phyloP scores from a whole-genome alignment of 192 early-diverging fungal species.

The Funneliformis geosporum region DNA sequence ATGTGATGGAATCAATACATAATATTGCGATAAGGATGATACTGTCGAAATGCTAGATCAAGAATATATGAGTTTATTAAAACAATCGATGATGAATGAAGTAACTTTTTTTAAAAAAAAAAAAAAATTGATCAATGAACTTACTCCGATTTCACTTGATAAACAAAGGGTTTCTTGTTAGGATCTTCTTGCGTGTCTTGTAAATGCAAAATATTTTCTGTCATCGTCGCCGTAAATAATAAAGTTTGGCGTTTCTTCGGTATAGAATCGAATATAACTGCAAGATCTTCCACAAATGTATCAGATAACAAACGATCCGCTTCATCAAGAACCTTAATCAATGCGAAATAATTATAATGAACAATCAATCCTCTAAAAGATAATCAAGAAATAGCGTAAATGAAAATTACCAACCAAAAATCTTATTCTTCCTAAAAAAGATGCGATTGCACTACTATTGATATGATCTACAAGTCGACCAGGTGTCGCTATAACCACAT shows the following conservation, averaged over 20 bases:
- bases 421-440: conserved; percentile 70
- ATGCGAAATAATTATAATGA: neutral
- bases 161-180: conserved; percentile 52
- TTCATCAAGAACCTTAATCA: conserved; percentile 76
- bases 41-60: conserved; percentile 67
- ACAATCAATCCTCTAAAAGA: neutral
- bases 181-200: conserved; percentile 46
- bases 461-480: conserved; percentile 95
- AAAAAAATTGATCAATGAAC: neutral
- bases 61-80: conserved; percentile 48
- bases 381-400: neutral
- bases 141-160: conserved; percentile 51
- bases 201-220: conserved; percentile 79
- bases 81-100: conserved; percentile 21
- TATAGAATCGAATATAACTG: conserved; percentile 70
- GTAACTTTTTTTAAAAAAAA: neutral
- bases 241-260: conserved; percentile 90
- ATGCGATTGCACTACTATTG: conserved; percentile 68
- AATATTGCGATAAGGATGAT: conserved; percentile 81
- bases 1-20: conserved; percentile 90
- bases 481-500: conserved; percentile 93
- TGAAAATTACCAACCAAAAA: conserved; percentile 61
- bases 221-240: conserved; percentile 97
- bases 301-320: conserved; percentile 88
- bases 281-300: conserved; percentile 84